A percentile compares a stretch with the other conserved stretches of the same genome.
Evolutionary conservation across 1,284 basidiomycete genomes (phyloP).

Genomic region (Ceratobasidium sp.): DNA sequence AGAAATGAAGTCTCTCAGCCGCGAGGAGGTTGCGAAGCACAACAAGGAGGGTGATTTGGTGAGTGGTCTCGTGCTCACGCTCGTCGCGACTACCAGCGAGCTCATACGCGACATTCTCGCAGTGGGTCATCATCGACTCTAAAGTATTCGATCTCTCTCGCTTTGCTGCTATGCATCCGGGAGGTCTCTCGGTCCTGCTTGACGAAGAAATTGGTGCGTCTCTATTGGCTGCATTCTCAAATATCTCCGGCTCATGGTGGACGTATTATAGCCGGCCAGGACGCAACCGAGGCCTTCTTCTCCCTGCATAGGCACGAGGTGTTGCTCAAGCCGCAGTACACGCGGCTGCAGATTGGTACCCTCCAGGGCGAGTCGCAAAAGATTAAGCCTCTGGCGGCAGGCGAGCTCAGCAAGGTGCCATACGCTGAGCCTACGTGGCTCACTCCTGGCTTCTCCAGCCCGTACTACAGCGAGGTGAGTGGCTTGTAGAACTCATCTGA

Average conservation of each 20-base stretch:
- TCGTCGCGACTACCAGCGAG: neutral
- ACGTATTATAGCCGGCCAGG: conserved; percentile 70
- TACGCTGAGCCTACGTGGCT: conserved; percentile 90
- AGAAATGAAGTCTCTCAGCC: conserved; percentile 44
- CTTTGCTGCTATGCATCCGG: conserved; percentile 84
- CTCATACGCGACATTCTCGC: conserved; percentile 15
- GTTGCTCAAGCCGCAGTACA: conserved; percentile 77
- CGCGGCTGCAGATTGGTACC: conserved; percentile 73
- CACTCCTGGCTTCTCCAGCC: conserved; percentile 74
- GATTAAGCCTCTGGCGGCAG: conserved; percentile 64
- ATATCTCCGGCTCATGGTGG: conserved; percentile 1
- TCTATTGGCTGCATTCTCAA: neutral
- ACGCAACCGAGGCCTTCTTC: conserved; percentile 88
- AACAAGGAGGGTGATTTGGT: conserved; percentile 49
- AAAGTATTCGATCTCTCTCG: conserved; percentile 84
- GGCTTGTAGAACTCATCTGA: neutral
- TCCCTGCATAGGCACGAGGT: conserved; percentile 84
- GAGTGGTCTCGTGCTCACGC: conserved; percentile 5
- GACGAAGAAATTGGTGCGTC: conserved; percentile 76
- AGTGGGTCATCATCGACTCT: conserved; percentile 87
- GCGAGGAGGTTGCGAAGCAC: conserved; percentile 49
- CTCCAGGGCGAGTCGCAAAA: conserved; percentile 71
- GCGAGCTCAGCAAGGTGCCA: conserved; percentile 75
- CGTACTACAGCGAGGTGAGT: conserved; percentile 83
- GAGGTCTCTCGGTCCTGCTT: conserved; percentile 77